A percentile compares a stretch with the other conserved stretches of the same genome.
phyloP scores from a whole-genome alignment of 192 early-diverging fungal genomes.

The Podila horticola region DNA sequence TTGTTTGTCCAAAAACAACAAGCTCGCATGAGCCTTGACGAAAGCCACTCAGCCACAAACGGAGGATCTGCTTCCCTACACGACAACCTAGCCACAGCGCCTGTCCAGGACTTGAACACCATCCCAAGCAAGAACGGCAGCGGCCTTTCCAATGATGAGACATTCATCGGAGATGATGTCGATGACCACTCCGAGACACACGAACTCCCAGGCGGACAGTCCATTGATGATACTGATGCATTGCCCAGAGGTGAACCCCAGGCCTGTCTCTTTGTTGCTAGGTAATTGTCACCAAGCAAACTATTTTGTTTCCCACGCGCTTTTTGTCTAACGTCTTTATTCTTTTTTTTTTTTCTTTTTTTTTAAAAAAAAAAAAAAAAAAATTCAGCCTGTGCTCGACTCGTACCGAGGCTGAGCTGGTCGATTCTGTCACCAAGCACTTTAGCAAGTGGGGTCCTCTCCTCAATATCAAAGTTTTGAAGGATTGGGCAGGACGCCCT shows the following conservation, averaged over 20 bases:
- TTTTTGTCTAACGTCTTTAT: neutral
- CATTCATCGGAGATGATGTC: no score
- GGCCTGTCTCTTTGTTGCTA: conserved; percentile 82
- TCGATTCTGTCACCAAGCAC: conserved; percentile 62
- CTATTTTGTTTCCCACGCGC: neutral
- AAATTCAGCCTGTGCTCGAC: conserved; percentile 61
- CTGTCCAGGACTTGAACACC: no score
- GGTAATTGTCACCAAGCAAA: conserved; percentile 46
- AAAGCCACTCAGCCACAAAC: no score
- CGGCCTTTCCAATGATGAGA: no score
- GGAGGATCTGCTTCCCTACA: no score
- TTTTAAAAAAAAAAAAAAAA: no score
- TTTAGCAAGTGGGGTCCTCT: conserved; percentile 73
- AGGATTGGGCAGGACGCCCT: conserved; percentile 74
- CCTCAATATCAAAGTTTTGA: conserved; percentile 77
- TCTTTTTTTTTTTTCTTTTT: neutral
- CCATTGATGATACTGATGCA: neutral
- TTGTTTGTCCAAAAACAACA: no score
- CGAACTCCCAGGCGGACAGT: neutral
- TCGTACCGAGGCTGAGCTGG: conserved; percentile 63
- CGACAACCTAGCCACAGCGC: no score
- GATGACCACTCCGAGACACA: neutral
- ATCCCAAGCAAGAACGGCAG: no score
- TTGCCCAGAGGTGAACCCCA: conserved; percentile 50
- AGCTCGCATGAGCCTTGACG: no score